Evolutionary conservation across 805 yeast species (phyloP), one percentile per base, ranked within the genome.

Genomic region (Candida insectorum): DNA sequence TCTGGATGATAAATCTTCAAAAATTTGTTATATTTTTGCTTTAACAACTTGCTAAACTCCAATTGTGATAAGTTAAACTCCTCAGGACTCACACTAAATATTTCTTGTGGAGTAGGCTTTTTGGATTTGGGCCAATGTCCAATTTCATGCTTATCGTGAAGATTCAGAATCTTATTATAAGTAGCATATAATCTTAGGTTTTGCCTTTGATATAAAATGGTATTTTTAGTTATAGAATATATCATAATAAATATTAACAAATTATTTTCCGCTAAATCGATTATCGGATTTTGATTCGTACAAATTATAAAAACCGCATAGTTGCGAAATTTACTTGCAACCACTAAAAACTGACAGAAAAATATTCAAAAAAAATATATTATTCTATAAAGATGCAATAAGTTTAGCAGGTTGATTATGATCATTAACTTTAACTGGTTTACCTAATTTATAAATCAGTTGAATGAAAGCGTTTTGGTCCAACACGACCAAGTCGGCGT

Each of bases 1-100:
- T 88, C 97, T 0, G 97, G 96, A 52, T 88, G 96, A 47, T 88
- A 88, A 7, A 79, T 51, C 54, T 83, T 85, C 8, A 88, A 88
- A 29, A 48, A 60, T 31, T 56, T 56, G 31, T 51, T 45, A 44
- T 66, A 65, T 16, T 41, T 56, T 4, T 42, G 19, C 36, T 62
- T 61, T 17, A 66, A 40, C 5, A 77, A 61, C 33, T 73, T 65
- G 44, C 72, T 75, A 48, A 81, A 83, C 28, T 70, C 69, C 16
- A 58, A 42, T 39, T 75, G 75, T 31, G 81, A 56, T 19, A 53
- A 41, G 8, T 47, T 54, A 31, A 54, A 54, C 35, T 70, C 69
- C 26, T 71, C 55, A 16, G 52, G 52, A 4, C 36, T 22, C 14
- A 57, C 28, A 18, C 36, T 31, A 36, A 87, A 73, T 4, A 87